Evolutionary conservation across 352 stramenopile species (phyloP).

Genomic region (Pythium scleroteichum): DNA sequence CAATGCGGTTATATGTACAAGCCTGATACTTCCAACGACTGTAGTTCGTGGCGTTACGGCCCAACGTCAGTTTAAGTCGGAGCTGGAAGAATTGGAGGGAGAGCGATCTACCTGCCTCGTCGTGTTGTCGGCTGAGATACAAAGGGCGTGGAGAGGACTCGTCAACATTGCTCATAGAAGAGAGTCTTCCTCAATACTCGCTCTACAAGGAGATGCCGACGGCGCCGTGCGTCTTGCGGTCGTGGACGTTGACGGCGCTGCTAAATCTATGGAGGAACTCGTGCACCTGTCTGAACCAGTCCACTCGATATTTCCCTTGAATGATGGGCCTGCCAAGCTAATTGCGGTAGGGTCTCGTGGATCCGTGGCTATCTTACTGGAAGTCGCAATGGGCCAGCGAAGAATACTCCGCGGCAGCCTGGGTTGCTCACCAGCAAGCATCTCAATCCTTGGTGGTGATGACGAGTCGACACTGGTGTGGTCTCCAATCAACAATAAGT

Average conservation of each 20-base stretch:
- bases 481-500: too few species aligned
- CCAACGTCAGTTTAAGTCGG: conserved; percentile 5
- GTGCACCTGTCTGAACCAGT: conserved; percentile 19
- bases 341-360: conserved; percentile 12
- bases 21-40: conserved; percentile 52
- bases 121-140: neutral
- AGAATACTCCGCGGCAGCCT: too few species aligned
- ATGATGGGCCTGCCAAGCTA: neutral
- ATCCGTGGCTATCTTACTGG: neutral
- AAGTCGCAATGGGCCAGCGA: too few species aligned
- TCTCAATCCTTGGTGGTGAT: too few species aligned
- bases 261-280: conserved; percentile 4
- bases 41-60: conserved; percentile 30
- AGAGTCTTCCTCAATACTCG: conserved; percentile 11
- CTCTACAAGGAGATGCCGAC: conserved; percentile 67
- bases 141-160: neutral
- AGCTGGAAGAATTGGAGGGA: conserved; percentile 63
- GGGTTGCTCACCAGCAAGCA: too few species aligned
- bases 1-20: conserved; percentile 38
- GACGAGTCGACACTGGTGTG: too few species aligned
- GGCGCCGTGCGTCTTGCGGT: conserved; percentile 44
- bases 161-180: conserved; percentile 22
- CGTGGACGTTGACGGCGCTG: neutral
- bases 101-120: conserved; percentile 56
- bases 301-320: conserved; percentile 1